Evolutionary conservation across 2,329 filamentous ascomycete species (phyloP).

Genomic region (Ophioceras dolichostomum): DNA sequence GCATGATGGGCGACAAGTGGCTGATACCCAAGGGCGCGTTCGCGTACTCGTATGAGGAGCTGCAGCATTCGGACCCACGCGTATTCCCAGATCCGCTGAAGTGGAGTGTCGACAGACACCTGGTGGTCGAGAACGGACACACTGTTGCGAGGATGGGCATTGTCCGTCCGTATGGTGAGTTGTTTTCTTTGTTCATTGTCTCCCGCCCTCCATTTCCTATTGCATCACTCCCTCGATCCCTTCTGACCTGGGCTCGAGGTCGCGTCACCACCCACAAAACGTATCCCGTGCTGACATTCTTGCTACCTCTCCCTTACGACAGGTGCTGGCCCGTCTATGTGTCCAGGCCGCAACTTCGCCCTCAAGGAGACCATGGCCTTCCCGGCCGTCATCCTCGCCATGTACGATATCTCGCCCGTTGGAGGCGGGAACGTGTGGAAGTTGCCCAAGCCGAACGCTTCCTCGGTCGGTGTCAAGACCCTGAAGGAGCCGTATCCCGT

Average conservation of each 20-base stretch:
- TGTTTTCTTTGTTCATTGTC: not conserved
- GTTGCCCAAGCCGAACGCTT: too few relatives aligned
- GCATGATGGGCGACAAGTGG: constrained; percentile 10
- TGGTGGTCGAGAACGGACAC: constrained; percentile 12
- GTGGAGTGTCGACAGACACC: constrained; percentile 21
- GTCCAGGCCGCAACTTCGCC: constrained; percentile 18
- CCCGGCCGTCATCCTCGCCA: constrained; percentile 19
- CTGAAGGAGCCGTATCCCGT: not conserved
- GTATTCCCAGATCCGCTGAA: constrained; percentile 19
- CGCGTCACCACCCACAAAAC: too few relatives aligned
- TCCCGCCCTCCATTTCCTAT: too few relatives aligned
- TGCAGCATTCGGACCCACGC: constrained; percentile 21
- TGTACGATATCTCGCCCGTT: constrained; percentile 22
- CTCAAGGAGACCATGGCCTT: constrained; percentile 21
- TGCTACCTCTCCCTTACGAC: not conserved
- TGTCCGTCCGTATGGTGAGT: constrained; percentile 21
- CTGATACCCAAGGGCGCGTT: constrained; percentile 21
- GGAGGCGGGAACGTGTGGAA: not conserved
- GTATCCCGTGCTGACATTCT: too few relatives aligned
- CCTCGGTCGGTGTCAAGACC: not conserved
- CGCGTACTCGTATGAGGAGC: constrained; percentile 19
- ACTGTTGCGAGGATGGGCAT: too few relatives aligned
- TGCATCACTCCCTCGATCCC: too few relatives aligned
- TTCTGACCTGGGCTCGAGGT: too few relatives aligned
- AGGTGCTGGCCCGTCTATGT: constrained; percentile 20